Conservation (phyloP, 768 basidiomycete genomes). For the Amanita polypyramis region DNA sequence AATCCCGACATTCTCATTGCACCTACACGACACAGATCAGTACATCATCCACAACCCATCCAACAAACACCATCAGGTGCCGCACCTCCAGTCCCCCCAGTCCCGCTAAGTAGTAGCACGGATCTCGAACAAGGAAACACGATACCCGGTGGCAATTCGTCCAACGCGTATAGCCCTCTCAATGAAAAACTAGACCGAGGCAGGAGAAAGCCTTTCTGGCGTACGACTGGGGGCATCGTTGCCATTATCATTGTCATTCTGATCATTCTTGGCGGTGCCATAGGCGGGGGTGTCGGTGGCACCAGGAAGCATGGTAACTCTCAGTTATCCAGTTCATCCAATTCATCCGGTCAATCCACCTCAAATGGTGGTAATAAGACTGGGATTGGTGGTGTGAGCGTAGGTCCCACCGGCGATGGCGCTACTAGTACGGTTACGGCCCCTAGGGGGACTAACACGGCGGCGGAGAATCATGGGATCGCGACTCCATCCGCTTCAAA, state of each 20-base stretch:
- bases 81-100: constrained; percentile 9
- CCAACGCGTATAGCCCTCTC: constrained; percentile 8
- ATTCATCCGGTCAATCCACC: no score
- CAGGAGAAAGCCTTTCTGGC: constrained; percentile 33
- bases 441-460: no score
- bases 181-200: not conserved
- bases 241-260: constrained; percentile 25
- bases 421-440: no score
- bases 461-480: no score
- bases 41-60: not conserved
- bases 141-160: not conserved
- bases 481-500: no score
- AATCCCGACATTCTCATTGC: constrained; percentile 35
- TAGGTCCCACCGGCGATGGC: not conserved
- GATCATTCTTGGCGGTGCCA: constrained; percentile 36
- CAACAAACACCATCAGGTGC: not conserved
- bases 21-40: constrained; percentile 9
- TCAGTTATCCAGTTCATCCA: not conserved
- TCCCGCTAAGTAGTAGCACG: constrained; percentile 11
- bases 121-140: constrained; percentile 11
- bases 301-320: constrained; percentile 12
- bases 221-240: constrained; percentile 33
- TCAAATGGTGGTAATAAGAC: no score
- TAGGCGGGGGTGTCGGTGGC: constrained; percentile 53
- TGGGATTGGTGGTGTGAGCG: not conserved